phyloP scores from a whole-genome alignment of 2,329 filamentous ascomycete genomes.

The Monosporascus sp. region DNA sequence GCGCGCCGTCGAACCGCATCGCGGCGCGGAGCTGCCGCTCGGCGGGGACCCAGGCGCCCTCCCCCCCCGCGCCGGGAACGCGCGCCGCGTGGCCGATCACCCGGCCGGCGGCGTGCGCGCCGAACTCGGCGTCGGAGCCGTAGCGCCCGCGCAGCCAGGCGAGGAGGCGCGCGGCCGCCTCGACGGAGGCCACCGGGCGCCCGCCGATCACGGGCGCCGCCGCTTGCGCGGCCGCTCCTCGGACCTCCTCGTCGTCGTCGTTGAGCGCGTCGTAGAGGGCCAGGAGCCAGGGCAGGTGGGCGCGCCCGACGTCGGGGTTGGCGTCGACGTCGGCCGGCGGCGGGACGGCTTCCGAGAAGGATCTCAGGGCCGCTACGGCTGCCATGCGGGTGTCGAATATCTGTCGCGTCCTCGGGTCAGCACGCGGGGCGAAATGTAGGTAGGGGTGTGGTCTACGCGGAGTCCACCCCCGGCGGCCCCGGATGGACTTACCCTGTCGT shows the following conservation, averaged over 20 bases:
- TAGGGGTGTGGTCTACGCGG: not conserved
- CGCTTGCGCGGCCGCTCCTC: slow-evolving; percentile 55
- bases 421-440: not conserved
- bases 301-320: slow-evolving; percentile 16
- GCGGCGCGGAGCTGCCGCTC: slow-evolving; percentile 38
- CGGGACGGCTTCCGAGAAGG: slow-evolving; percentile 37
- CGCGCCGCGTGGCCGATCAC: slow-evolving; percentile 32
- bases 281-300: slow-evolving; percentile 53
- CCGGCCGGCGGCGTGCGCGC: slow-evolving; percentile 34
- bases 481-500: slow-evolving; percentile 39
- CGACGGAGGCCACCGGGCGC: slow-evolving; percentile 38
- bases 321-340: slow-evolving; percentile 15
- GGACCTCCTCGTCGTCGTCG: slow-evolving; percentile 89
- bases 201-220: slow-evolving; percentile 41
- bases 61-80: not conserved
- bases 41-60: slow-evolving; percentile 13
- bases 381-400: slow-evolving; percentile 62
- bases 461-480: not conserved
- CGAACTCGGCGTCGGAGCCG: slow-evolving; percentile 31
- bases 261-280: slow-evolving; percentile 71
- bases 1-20: slow-evolving; percentile 54
- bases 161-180: slow-evolving; percentile 42
- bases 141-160: slow-evolving; percentile 36
- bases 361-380: slow-evolving; percentile 49
- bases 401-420: slow-evolving; percentile 28